Evolutionary conservation across 2,329 filamentous ascomycete genomes (phyloP), one percentile per base, ranked within the genome.

Genomic region (Paramyrothecium sp.): DNA sequence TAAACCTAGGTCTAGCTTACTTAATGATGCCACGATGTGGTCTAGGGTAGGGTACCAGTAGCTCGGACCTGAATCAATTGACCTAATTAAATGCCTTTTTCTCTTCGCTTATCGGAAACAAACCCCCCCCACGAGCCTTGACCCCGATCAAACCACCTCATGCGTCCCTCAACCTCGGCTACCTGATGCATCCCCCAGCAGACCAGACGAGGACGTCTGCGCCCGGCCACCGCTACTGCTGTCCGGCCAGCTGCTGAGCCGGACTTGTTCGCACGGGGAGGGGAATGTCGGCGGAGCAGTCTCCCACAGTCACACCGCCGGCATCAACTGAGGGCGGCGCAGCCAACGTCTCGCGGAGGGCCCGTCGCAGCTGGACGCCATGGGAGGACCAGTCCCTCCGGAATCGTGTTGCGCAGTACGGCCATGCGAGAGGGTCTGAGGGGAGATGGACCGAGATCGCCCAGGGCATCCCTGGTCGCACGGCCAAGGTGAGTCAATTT

Each of bases 361-460:
- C 63, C 19, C 65, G 67, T 47, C 61, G 66, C 16, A 61, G 59
- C 44, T 69, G 67, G 67, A 67, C 60, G 33, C 11, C 61, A 21
- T 58, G 60, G 38, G 67, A 69, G 53, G 67, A 69, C 60, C 61
- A 65, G n/a, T 63, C 60, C 48, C 53, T 69, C 26, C 66, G 61
- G 59, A 61, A 58, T 5, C 63, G 67, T 12, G 64, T 69, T n/a
- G 63, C 61, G 22, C 67, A 66, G 12, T 69, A 66, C 57, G 66
- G 66, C 16, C 66, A 67, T 26, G 60, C 63, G 3, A 52, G 66
- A 20, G 67, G 67, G 0, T 60, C 64, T 1, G 64, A 67, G 13
- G 63, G 67, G n/a, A 60, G 61, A 22, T 69, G 67, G 67, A 69
- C 67, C 53, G 66, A 69, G 23, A 67, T 69, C 51, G 60, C 67